Conservation (phyloP, 768 basidiomycete genomes). For the Suillus occidentalis region DNA sequence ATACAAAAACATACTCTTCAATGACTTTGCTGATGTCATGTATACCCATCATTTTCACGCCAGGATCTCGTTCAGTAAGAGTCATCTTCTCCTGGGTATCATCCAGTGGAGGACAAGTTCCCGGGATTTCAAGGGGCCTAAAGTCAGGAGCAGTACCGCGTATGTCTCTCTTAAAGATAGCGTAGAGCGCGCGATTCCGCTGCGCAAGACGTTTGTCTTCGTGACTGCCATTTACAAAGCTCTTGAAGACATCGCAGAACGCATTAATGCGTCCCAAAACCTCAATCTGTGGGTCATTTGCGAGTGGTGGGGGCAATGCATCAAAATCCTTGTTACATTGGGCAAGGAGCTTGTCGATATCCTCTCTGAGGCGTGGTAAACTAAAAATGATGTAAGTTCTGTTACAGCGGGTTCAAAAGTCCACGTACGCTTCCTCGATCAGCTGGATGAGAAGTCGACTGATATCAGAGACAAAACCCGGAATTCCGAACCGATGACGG, state of each 20-base stretch:
- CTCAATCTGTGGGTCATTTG: constrained; percentile 37
- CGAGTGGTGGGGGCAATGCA: constrained; percentile 30
- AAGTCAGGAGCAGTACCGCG: constrained; percentile 38
- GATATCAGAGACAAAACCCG: constrained; percentile 34
- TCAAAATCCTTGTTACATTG: constrained; percentile 26
- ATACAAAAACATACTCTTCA: constrained; percentile 22
- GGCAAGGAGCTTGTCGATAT: constrained; percentile 27
- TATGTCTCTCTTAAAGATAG: constrained; percentile 32
- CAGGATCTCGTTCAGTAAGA: constrained; percentile 17
- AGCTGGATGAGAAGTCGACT: constrained; percentile 37
- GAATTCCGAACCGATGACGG: constrained; percentile 36
- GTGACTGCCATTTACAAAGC: constrained; percentile 27
- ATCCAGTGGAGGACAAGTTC: no score
- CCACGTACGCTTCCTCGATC: constrained; percentile 32
- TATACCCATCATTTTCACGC: constrained; percentile 18
- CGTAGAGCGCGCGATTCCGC: constrained; percentile 29
- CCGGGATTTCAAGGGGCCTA: no score
- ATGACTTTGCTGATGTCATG: constrained; percentile 36
- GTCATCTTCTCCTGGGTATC: constrained; percentile 14
- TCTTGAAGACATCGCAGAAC: constrained; percentile 32
- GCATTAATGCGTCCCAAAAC: constrained; percentile 36
- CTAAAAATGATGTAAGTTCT: constrained; percentile 14
- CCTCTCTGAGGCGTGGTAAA: constrained; percentile 30
- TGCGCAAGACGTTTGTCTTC: constrained; percentile 31
- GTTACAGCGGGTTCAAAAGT: background rate